These are phyloP conservation scores for Microthyrium microscopicum DNA, from an alignment of 2,329 filamentous ascomycete genomes.

Conservation along the genomic window DNA sequence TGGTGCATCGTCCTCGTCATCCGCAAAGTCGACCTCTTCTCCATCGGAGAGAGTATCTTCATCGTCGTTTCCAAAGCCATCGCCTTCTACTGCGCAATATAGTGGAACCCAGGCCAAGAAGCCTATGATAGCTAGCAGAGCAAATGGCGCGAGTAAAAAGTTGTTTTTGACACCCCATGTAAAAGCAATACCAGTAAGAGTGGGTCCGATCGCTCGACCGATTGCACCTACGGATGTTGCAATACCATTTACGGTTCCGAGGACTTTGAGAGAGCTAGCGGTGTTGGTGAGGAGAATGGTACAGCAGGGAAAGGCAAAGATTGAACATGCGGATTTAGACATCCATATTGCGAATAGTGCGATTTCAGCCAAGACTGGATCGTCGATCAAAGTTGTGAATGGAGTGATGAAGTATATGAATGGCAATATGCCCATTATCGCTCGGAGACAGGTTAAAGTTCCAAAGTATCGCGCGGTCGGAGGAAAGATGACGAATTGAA, in stretches of 20 bases:
- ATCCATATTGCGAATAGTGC: slow-evolving; percentile 51
- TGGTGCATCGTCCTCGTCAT: slow-evolving; percentile 11
- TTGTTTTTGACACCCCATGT: slow-evolving; percentile 58
- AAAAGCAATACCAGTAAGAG: slow-evolving; percentile 55
- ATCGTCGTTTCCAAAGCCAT: slow-evolving; percentile 39
- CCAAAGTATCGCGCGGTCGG: slow-evolving; percentile 56
- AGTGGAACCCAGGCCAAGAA: slow-evolving; percentile 52
- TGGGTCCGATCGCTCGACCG: slow-evolving; percentile 65
- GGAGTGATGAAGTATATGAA: slow-evolving; percentile 67
- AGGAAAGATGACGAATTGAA: slow-evolving; percentile 80
- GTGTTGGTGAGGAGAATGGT: slow-evolving; percentile 88
- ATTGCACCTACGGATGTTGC: slow-evolving; percentile 70
- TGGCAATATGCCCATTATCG: slow-evolving; percentile 52
- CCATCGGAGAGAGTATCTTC: slow-evolving; percentile 12
- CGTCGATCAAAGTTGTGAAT: slow-evolving; percentile 51
- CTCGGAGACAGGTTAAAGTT: slow-evolving; percentile 54
- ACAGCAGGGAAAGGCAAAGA: slow-evolving; percentile 75
- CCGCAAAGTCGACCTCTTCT: slow-evolving; percentile 20
- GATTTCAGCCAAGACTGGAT: slow-evolving; percentile 34
- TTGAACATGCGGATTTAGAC: slow-evolving; percentile 56
- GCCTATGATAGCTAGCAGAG: slow-evolving; percentile 51
- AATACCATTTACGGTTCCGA: slow-evolving; percentile 83
- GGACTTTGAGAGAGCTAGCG: slow-evolving; percentile 53
- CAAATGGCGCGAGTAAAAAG: slow-evolving; percentile 68
- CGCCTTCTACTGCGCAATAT: slow-evolving; percentile 57